Conservation (phyloP, 2,329 filamentous ascomycete species). For the Thielaviopsis cerberus region DNA sequence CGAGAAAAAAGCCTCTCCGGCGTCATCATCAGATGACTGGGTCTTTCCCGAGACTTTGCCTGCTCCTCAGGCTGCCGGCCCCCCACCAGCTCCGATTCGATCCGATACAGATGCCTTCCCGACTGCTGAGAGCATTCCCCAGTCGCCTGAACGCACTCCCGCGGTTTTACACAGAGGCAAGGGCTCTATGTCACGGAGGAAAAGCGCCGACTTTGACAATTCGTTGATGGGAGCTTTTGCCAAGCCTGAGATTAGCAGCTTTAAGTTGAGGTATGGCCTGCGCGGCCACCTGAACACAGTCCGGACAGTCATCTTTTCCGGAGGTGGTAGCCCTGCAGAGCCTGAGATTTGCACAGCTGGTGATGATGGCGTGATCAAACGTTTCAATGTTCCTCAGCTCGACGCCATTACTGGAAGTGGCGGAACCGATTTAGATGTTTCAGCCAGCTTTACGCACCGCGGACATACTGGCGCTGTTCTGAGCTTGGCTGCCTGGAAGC, state of each 20-base stretch:
- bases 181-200: constrained; percentile 55
- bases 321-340: constrained; percentile 83
- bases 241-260: constrained; percentile 54
- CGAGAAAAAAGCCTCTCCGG: neutral
- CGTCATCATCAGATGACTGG: constrained; percentile 49
- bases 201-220: constrained; percentile 49
- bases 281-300: constrained; percentile 88
- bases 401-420: constrained; percentile 30
- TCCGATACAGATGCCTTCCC: constrained; percentile 83
- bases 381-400: constrained; percentile 85
- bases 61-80: constrained; percentile 31
- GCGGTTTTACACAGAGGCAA: constrained; percentile 58
- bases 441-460: constrained; percentile 84
- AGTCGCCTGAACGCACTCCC: constrained; percentile 52
- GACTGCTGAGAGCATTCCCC: constrained; percentile 57
- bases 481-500: constrained; percentile 69
- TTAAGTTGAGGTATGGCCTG: constrained; percentile 84
- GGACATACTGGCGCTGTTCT: constrained; percentile 85
- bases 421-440: constrained; percentile 64
- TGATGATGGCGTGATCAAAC: constrained; percentile 88
- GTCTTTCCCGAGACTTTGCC: constrained; percentile 72
- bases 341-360: constrained; percentile 93
- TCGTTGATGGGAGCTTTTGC: constrained; percentile 30
- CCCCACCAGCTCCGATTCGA: constrained; percentile 29
- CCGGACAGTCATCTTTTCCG: constrained; percentile 87